phyloP scores from a whole-genome alignment of 345 rosid genomes.

The Raphanus raphanistrum region DNA sequence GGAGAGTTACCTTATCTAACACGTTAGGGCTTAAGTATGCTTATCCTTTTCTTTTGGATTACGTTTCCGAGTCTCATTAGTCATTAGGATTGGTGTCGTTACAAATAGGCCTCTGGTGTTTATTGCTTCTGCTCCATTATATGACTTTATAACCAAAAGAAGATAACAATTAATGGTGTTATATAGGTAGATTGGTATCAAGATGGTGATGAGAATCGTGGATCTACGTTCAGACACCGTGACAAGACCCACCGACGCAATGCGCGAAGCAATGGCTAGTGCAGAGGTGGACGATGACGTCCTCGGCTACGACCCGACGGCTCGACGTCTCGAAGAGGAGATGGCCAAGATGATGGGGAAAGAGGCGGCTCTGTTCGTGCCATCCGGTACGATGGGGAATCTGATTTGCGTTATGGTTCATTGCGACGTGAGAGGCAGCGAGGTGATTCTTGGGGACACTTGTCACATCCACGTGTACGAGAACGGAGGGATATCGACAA shows the following conservation, averaged over 20 bases:
- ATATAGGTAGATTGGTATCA: constrained; percentile 21
- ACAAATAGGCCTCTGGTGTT: neutral
- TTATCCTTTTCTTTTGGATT: neutral
- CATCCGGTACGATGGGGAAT: constrained; percentile 98
- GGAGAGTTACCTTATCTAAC: neutral
- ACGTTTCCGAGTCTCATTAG: neutral
- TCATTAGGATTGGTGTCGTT: neutral
- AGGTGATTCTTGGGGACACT: constrained; percentile 81
- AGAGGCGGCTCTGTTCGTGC: constrained; percentile 85
- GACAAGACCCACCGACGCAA: constrained; percentile 73
- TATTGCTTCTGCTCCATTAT: neutral
- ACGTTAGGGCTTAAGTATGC: neutral
- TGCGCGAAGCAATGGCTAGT: constrained; percentile 81
- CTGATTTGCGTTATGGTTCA: constrained; percentile 87
- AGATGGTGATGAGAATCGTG: constrained; percentile 70
- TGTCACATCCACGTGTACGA: constrained; percentile 80
- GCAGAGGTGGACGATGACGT: constrained; percentile 97
- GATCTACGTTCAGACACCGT: constrained; percentile 97
- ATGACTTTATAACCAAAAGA: neutral
- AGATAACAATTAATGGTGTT: neutral
- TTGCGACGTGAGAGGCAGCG: constrained; percentile 83
- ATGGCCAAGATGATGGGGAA: constrained; percentile 73
- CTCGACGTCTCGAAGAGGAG: constrained; percentile 65
- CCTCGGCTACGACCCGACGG: constrained; percentile 67
- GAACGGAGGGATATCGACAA: constrained; percentile 85